These are phyloP conservation scores for Stropharia rugosoannulata DNA, from an alignment of 768 basidiomycete species.

Conservation along the genomic window DNA sequence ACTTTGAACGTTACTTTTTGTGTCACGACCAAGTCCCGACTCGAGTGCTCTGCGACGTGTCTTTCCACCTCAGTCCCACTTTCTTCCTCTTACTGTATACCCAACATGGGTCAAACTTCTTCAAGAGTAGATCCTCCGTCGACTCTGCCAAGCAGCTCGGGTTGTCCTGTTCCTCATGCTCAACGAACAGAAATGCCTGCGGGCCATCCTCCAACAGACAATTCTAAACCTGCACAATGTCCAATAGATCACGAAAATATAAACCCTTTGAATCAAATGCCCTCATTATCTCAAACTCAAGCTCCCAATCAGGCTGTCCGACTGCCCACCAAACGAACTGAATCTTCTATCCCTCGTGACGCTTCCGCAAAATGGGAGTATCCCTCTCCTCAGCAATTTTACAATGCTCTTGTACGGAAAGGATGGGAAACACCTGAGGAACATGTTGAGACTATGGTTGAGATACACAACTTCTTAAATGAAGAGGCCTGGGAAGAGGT, in stretches of 20 bases:
- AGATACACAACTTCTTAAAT: slow-evolving; percentile 97
- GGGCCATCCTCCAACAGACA: slow-evolving; percentile 31
- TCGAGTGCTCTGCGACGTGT: no score
- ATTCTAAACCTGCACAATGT: slow-evolving; percentile 49
- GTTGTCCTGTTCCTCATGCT: slow-evolving; percentile 42
- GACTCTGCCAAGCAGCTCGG: slow-evolving; percentile 19
- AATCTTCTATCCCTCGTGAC: slow-evolving; percentile 85
- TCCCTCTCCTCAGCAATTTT: slow-evolving; percentile 96
- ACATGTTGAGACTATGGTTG: slow-evolving; percentile 94
- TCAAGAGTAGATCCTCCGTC: background rate
- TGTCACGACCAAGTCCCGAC: no score
- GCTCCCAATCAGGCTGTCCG: slow-evolving; percentile 52
- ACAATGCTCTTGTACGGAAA: slow-evolving; percentile 94
- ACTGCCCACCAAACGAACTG: slow-evolving; percentile 73
- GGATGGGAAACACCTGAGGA: slow-evolving; percentile 98
- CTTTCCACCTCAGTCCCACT: background rate
- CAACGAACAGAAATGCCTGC: slow-evolving; percentile 11
- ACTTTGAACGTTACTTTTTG: no score
- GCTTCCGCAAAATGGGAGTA: slow-evolving; percentile 78
- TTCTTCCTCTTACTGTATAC: background rate
- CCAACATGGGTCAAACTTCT: background rate
- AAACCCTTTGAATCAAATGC: slow-evolving; percentile 87
- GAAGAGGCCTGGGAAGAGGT: slow-evolving; percentile 97
- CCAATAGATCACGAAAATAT: slow-evolving; percentile 62
- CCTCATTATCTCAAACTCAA: slow-evolving; percentile 69